These are phyloP conservation scores for Physaria fendleri DNA, from an alignment of 345 rosid species.

Conservation along the genomic window DNA sequence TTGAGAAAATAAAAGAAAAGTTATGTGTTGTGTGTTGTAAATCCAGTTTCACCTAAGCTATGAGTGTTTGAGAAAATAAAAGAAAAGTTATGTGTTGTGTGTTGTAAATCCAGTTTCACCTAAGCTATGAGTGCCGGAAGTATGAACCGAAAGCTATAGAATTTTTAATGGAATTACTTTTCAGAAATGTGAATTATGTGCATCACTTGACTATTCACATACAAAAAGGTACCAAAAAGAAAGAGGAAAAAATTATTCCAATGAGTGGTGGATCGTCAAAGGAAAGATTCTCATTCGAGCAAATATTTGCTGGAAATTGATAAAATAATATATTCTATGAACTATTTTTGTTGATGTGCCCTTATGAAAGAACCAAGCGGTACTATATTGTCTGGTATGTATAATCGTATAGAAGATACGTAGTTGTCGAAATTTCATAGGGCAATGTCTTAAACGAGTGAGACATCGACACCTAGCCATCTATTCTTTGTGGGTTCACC, in stretches of 20 bases:
- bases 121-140: no score
- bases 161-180: neutral
- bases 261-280: slow-evolving; percentile 20
- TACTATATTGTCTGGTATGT: slow-evolving; percentile 11
- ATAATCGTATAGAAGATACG: slow-evolving; percentile 10
- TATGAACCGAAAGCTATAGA: no score
- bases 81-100: no score
- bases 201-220: slow-evolving; percentile 17
- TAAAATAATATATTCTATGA: neutral
- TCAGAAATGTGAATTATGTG: neutral
- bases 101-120: no score
- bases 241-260: slow-evolving; percentile 1
- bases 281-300: slow-evolving; percentile 21
- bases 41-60: no score
- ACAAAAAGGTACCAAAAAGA: slow-evolving; percentile 2
- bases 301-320: slow-evolving; percentile 6
- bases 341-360: slow-evolving; percentile 13
- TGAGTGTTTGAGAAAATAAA: no score
- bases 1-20: no score
- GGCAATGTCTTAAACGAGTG: neutral
- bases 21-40: no score
- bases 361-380: slow-evolving; percentile 5
- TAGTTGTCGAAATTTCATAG: slow-evolving; percentile 23
- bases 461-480: slow-evolving; percentile 22
- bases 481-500: slow-evolving; percentile 12